Percentiles rank a stretch among this genome's conserved stretches.
Conservation (phyloP, 345 rosid genomes). For the Aquilaria yunnanensis region DNA sequence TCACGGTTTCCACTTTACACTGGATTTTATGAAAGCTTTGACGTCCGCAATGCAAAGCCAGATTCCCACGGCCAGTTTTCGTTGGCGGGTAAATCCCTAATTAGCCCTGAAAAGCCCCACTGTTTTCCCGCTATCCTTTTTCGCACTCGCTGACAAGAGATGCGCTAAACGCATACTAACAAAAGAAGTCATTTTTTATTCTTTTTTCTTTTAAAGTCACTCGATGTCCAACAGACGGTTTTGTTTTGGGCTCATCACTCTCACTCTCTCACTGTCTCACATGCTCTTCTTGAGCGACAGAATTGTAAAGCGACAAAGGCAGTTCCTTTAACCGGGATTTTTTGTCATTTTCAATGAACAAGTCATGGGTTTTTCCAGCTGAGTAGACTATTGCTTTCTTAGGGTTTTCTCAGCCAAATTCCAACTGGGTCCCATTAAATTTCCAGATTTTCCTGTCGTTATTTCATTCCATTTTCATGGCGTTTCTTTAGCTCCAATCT, state of each 20-base stretch:
- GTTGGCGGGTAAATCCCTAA: constrained; percentile 57
- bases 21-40: constrained; percentile 37
- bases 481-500: constrained; percentile 6
- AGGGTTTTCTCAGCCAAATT: constrained; percentile 15
- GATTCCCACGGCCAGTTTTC: constrained; percentile 9
- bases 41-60: constrained; percentile 44
- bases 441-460: constrained; percentile 14
- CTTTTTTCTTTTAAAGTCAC: constrained; percentile 6
- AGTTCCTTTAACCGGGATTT: constrained; percentile 14
- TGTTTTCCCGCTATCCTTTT: constrained; percentile 32
- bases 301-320: constrained; percentile 17
- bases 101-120: constrained; percentile 2
- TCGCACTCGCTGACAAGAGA: constrained; percentile 9
- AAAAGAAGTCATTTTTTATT: background rate
- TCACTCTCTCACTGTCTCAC: too few species aligned
- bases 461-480: constrained; percentile 12
- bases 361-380: constrained; percentile 20
- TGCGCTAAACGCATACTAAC: too few species aligned
- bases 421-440: constrained; percentile 25
- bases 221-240: constrained; percentile 12
- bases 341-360: constrained; percentile 28
- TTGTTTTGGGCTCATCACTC: constrained; percentile 17
- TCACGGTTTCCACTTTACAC: constrained; percentile 19
- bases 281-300: constrained; percentile 14
- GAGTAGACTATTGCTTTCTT: constrained; percentile 9